Conservation (phyloP, 108 stramenopile genomes). For the Skeletonema tropicum region DNA sequence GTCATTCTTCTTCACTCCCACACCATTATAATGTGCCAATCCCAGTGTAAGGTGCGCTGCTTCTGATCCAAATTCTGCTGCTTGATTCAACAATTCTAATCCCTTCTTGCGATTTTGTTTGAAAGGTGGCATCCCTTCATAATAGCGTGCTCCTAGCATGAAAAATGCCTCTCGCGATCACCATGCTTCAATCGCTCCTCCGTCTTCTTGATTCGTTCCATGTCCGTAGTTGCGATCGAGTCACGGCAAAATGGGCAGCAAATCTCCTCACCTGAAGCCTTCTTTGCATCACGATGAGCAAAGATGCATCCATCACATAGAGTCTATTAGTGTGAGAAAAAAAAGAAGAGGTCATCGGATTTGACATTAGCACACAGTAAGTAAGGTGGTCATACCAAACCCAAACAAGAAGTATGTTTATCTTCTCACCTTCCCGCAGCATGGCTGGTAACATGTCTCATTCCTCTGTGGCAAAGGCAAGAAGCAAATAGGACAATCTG, state of each 20-base stretch:
- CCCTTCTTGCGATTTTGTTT: neutral
- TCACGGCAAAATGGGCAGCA: conserved; percentile 7
- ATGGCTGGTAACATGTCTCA: neutral
- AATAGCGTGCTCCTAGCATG: neutral
- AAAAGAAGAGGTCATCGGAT: neutral
- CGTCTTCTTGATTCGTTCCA: neutral
- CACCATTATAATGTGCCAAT: neutral
- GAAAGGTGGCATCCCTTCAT: neutral
- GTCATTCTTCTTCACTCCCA: neutral
- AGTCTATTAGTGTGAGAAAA: neutral
- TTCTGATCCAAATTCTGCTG: neutral
- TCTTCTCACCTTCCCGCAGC: neutral
- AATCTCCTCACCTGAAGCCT: neutral
- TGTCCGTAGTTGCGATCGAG: neutral
- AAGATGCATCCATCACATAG: neutral
- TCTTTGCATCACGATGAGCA: neutral
- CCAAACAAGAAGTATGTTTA: neutral
- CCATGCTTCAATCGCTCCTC: neutral
- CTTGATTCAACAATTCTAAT: neutral
- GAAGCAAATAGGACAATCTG: neutral
- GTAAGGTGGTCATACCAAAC: neutral
- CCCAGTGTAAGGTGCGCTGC: neutral
- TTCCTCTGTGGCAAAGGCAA: neutral
- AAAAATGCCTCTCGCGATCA: neutral
- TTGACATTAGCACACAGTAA: too few species aligned